Conservation (phyloP, 129 eudicot genomes). For the Silybum marianum region DNA sequence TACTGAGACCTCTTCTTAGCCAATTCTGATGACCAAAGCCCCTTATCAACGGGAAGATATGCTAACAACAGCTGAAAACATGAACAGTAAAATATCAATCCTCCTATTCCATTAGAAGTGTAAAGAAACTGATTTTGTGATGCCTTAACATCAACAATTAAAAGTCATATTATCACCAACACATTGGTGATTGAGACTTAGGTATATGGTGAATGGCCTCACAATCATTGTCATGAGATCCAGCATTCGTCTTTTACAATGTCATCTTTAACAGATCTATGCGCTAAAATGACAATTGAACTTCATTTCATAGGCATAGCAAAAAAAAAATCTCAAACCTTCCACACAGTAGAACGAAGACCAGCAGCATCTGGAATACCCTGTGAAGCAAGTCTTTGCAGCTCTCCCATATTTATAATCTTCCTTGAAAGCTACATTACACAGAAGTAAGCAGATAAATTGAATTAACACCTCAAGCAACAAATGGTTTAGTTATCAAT, state of each 20-base stretch:
- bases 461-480: conserved; percentile 13
- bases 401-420: conserved; percentile 71
- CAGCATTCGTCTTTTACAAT: neutral
- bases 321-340: conserved; percentile 44
- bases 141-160: neutral
- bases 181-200: neutral
- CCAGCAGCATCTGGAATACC: conserved; percentile 92
- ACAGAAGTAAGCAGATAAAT: neutral
- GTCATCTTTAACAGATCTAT: neutral
- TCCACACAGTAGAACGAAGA: conserved; percentile 88
- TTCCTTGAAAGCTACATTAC: conserved; percentile 71
- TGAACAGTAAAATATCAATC: conserved; percentile 1
- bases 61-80: conserved; percentile 77
- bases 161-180: neutral
- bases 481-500: neutral
- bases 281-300: conserved; percentile 5
- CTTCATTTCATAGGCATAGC: neutral
- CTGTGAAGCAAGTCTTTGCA: conserved; percentile 81
- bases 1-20: conserved; percentile 93
- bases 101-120: conserved; percentile 1
- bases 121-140: neutral
- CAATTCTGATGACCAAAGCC: conserved; percentile 85
- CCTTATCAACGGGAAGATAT: conserved; percentile 78
- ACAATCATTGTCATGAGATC: neutral
- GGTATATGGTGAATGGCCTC: neutral